phyloP scores from a whole-genome alignment of 768 basidiomycete species.

The Lentinula boryana region DNA sequence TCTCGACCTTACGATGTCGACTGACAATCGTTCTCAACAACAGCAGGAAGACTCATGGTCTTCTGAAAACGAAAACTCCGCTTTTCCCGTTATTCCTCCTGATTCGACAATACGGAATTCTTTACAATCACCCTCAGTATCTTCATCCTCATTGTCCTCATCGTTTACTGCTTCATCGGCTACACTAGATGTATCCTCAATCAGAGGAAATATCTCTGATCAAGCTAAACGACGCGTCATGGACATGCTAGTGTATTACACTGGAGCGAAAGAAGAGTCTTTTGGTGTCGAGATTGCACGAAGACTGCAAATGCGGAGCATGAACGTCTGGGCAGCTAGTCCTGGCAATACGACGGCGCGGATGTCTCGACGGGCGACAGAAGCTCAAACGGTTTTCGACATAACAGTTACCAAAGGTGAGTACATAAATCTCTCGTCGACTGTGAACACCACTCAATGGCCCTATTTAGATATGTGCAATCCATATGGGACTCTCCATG shows the following conservation, averaged over 20 bases:
- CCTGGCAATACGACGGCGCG: neutral
- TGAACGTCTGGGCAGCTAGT: slow-evolving; percentile 6
- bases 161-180: neutral
- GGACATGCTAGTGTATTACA: neutral
- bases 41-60: neutral
- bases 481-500: slow-evolving; percentile 8
- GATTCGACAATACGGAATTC: neutral
- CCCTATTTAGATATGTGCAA: slow-evolving; percentile 10
- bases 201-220: slow-evolving; percentile 5
- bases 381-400: slow-evolving; percentile 8
- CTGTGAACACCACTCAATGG: neutral
- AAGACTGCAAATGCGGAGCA: neutral
- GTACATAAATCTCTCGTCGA: neutral
- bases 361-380: neutral
- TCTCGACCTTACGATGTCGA: neutral
- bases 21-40: neutral
- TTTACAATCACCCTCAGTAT: neutral
- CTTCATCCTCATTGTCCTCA: neutral
- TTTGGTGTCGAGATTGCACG: slow-evolving; percentile 5
- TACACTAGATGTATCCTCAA: neutral
- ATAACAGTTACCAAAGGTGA: slow-evolving; percentile 6
- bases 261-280: neutral
- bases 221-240: slow-evolving; percentile 2
- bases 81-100: neutral
- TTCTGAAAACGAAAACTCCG: neutral